Evolutionary conservation across 73 alveolate species (phyloP).

Genomic region (Blepharisma stoltei): DNA sequence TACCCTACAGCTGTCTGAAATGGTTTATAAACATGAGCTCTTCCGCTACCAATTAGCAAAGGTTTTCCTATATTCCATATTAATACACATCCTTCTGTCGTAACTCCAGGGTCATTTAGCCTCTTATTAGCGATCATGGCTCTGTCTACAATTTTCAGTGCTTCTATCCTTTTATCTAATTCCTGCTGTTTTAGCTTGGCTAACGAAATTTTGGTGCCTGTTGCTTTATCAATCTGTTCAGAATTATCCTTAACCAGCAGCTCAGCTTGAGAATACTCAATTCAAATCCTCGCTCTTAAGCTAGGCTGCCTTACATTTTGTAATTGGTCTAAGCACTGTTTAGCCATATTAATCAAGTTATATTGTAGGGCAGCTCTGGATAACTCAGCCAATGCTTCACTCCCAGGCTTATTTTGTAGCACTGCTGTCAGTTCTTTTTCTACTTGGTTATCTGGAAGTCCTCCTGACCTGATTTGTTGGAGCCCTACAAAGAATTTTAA

Average conservation of each 20-base stretch:
- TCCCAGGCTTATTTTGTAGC: slow-evolving; percentile 64
- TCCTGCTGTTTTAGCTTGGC: slow-evolving; percentile 70
- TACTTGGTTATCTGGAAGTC: slow-evolving; percentile 92
- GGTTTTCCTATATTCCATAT: slow-evolving; percentile 97
- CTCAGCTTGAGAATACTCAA: slow-evolving; percentile 85
- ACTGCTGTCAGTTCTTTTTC: slow-evolving; percentile 94
- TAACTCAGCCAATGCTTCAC: slow-evolving; percentile 85
- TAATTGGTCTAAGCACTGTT: slow-evolving; percentile 63
- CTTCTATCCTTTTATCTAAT: slow-evolving; percentile 93
- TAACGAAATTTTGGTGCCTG: slow-evolving; percentile 83
- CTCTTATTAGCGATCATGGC: slow-evolving; percentile 94
- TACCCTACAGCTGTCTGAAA: slow-evolving; percentile 86
- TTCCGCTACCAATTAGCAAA: slow-evolving; percentile 78
- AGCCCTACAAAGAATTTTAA: slow-evolving; percentile 80
- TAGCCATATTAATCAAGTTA: slow-evolving; percentile 68
- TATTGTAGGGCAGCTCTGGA: slow-evolving; percentile 82
- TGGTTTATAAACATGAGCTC: slow-evolving; percentile 92
- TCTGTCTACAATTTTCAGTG: slow-evolving; percentile 90
- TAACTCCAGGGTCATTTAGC: slow-evolving; percentile 90
- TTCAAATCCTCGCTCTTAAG: slow-evolving; percentile 71
- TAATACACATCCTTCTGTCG: slow-evolving; percentile 92
- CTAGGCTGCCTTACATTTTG: slow-evolving; percentile 65
- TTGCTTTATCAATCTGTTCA: slow-evolving; percentile 67
- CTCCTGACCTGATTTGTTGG: slow-evolving; percentile 91
- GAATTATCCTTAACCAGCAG: slow-evolving; percentile 65